phyloP scores from a whole-genome alignment of 257 asterid species.

The Eucommia ulmoides region DNA sequence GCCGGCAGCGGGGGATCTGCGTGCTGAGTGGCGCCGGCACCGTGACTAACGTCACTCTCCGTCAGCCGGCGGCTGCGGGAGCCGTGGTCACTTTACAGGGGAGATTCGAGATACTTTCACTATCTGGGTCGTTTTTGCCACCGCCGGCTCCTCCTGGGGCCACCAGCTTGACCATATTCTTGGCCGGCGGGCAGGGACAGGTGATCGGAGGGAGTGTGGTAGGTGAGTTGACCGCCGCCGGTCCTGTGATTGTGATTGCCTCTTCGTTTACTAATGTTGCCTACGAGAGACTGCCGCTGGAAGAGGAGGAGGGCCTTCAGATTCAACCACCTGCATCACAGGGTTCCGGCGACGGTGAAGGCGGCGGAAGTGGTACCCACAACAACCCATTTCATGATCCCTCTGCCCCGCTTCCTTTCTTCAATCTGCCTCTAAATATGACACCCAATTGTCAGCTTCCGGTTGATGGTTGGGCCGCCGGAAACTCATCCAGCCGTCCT shows the following conservation, averaged over 20 bases:
- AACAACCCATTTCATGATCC: conserved; percentile 40
- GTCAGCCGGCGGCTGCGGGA: conserved; percentile 30
- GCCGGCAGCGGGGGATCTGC: conserved; percentile 53
- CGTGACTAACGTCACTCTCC: conserved; percentile 35
- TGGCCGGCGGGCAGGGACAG: not conserved
- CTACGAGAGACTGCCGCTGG: conserved; percentile 17
- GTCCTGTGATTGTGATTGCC: conserved; percentile 45
- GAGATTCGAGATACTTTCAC: not conserved
- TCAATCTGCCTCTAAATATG: conserved; percentile 61
- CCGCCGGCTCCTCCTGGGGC: not conserved
- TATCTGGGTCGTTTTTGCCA: not conserved
- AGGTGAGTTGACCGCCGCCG: conserved; percentile 42
- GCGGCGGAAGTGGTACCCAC: conserved; percentile 10
- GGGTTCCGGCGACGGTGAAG: conserved; percentile 14
- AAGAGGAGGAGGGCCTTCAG: conserved; percentile 9
- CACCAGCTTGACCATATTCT: not conserved
- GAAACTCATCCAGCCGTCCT: conserved; percentile 33
- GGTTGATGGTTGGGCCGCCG: conserved; percentile 58
- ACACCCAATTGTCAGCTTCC: conserved; percentile 45
- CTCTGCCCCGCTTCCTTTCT: conserved; percentile 57
- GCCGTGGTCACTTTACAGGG: conserved; percentile 21
- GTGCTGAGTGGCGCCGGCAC: conserved; percentile 40
- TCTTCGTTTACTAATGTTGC: conserved; percentile 51
- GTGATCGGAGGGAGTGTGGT: conserved; percentile 41
- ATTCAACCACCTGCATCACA: conserved; percentile 28